phyloP scores from a whole-genome alignment of 345 rosid species.

The Ricinus communis region DNA sequence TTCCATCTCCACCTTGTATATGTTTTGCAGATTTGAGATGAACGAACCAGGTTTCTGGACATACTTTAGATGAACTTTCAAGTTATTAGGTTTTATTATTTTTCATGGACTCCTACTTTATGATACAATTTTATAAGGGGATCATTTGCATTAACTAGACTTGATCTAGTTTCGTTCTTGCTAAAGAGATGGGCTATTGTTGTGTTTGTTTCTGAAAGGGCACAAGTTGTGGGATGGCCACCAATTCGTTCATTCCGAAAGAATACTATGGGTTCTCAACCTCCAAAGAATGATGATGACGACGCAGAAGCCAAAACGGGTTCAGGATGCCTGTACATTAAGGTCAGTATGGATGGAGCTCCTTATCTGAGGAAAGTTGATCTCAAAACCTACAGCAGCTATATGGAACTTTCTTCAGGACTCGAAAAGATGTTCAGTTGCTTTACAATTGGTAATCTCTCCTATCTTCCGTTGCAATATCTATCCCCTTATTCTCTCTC shows the following conservation, averaged over 20 bases:
- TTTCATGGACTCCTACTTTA: background rate
- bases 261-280: conserved; percentile 46
- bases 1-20: too few relatives aligned
- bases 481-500: too few relatives aligned
- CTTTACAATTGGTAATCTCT: conserved; percentile 58
- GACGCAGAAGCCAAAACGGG: conserved; percentile 45
- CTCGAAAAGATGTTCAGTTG: conserved; percentile 38
- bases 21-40: too few relatives aligned
- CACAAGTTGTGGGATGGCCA: conserved; percentile 37
- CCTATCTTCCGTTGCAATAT: background rate
- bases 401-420: conserved; percentile 23
- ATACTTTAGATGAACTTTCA: background rate
- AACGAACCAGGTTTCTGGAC: background rate
- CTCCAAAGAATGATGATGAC: conserved; percentile 47
- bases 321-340: conserved; percentile 40
- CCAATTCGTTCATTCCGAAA: conserved; percentile 30
- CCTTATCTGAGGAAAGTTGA: conserved; percentile 31
- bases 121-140: background rate
- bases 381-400: conserved; percentile 21
- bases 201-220: conserved; percentile 34
- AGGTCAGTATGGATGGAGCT: conserved; percentile 30
- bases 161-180: background rate
- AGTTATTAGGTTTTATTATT: background rate
- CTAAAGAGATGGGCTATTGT: background rate
- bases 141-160: background rate